phyloP scores from a whole-genome alignment of 2,329 filamentous ascomycete species.

The Orbilia ellipsospora region DNA sequence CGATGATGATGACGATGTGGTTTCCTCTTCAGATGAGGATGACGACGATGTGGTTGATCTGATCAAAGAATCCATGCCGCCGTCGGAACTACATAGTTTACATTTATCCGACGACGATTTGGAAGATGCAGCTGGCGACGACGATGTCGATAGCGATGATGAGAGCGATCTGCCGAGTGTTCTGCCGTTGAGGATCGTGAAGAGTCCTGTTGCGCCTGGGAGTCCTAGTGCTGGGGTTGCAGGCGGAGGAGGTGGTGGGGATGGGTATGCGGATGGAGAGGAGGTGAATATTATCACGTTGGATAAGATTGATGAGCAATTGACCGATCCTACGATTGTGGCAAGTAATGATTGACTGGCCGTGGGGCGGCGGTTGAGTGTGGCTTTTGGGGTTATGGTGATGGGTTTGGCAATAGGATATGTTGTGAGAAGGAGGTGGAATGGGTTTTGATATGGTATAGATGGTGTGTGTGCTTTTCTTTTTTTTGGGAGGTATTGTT shows the following conservation, averaged over 20 bases:
- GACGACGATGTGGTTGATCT: constrained; percentile 53
- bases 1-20: constrained; percentile 38
- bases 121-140: constrained; percentile 43
- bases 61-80: constrained; percentile 51
- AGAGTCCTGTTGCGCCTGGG: constrained; percentile 21
- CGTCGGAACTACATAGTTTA: constrained; percentile 47
- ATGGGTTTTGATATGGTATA: constrained; percentile 30
- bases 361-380: constrained; percentile 27
- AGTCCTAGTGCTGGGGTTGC: constrained; percentile 7
- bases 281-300: constrained; percentile 53
- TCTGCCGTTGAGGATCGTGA: constrained; percentile 48
- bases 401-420: constrained; percentile 36
- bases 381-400: constrained; percentile 27
- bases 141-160: constrained; percentile 51
- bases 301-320: constrained; percentile 53
- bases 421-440: constrained; percentile 44
- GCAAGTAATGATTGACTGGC: constrained; percentile 49
- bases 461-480: not conserved
- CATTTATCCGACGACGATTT: constrained; percentile 53
- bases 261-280: constrained; percentile 34
- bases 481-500: constrained; percentile 25
- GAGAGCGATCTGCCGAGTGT: constrained; percentile 48
- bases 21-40: constrained; percentile 47
- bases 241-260: constrained; percentile 24
- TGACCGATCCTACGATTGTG: constrained; percentile 48